Base-by-base conservation (phyloP, 2,329 filamentous ascomycete species). In the Rhinocladiella similis region DNA sequence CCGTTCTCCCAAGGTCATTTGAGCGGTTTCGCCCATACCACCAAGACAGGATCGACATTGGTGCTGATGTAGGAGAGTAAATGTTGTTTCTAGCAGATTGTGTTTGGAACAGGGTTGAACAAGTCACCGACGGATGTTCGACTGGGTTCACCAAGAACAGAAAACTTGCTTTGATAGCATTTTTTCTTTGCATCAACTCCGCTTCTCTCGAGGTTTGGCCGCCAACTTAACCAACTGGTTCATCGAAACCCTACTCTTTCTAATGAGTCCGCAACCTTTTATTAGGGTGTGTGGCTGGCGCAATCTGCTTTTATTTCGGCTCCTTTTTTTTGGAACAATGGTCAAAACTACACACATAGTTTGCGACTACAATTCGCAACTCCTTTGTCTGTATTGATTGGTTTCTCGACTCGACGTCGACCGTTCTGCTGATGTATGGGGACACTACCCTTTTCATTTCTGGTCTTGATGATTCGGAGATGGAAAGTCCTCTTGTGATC, bases 1-100 rank as follows among this genome's bases (percentile, higher is more conserved):
- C 70, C 75, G 76, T 66, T 79, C 79, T 65, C 78, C 79, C 66
- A 79, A 75, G 66, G 74, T 79, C 65, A 81, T 82, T 74, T 83
- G 75, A 33, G 29, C 10, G 29, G 29, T 33, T 33, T 33, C 29
- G 29, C 29, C 29, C 29, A 33, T 33, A 12, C 29, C 29, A 33
- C 29, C 29, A 7, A 33, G 29, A 33, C 29, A 33, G 29, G 29
- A 33, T 33, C 29, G 29, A 33, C 29, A 33, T 72, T 70, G 63
- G 62, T 63, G 65, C 67, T 68, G 60, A 59, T 59, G 61, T 58
- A 67, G 56, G 60, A 54, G 55, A 62, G 53, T 50, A 64, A 33
- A 33, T 33, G 29, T 33, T 41, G 38, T 41, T n/a, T 41, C 18
- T 41, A 10, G n/a, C 38, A 41, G 38, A 19, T 41, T 41, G 38